phyloP scores from a whole-genome alignment of 2,329 filamentous ascomycete genomes.

The Trichocomaceae sp. region DNA sequence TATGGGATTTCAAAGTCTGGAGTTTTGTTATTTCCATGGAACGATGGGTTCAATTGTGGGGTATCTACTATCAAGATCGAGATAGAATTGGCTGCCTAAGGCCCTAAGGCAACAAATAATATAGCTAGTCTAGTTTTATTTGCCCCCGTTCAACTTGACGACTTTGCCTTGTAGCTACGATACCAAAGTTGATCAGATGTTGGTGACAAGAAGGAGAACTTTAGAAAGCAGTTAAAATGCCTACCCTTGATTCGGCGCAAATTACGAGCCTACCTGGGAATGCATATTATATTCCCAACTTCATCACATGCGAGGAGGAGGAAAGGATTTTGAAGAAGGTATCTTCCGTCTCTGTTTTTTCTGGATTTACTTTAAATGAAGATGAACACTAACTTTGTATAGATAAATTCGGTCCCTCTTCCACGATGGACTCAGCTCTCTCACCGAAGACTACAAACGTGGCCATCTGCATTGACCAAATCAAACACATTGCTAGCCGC shows the following conservation, averaged over 20 bases:
- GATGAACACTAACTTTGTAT: neutral
- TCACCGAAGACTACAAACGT: constrained; percentile 84
- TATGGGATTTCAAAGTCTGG: neutral
- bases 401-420: constrained; percentile 58
- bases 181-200: neutral
- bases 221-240: neutral
- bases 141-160: neutral
- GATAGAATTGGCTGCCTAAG: neutral
- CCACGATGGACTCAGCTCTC: constrained; percentile 80
- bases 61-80: neutral
- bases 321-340: constrained; percentile 64
- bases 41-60: too few species aligned
- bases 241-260: constrained; percentile 23
- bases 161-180: neutral
- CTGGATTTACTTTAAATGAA: neutral
- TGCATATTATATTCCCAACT: constrained; percentile 81
- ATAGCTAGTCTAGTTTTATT: too few species aligned
- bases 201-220: neutral
- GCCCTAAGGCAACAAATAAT: too few species aligned
- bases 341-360: neutral
- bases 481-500: constrained; percentile 67
- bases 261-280: constrained; percentile 28
- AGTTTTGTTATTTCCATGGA: too few species aligned
- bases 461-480: constrained; percentile 75
- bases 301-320: constrained; percentile 73